These are phyloP conservation scores for Synchytrium microbalum DNA, from an alignment of 371 early-diverging fungal species.

Conservation along the genomic window DNA sequence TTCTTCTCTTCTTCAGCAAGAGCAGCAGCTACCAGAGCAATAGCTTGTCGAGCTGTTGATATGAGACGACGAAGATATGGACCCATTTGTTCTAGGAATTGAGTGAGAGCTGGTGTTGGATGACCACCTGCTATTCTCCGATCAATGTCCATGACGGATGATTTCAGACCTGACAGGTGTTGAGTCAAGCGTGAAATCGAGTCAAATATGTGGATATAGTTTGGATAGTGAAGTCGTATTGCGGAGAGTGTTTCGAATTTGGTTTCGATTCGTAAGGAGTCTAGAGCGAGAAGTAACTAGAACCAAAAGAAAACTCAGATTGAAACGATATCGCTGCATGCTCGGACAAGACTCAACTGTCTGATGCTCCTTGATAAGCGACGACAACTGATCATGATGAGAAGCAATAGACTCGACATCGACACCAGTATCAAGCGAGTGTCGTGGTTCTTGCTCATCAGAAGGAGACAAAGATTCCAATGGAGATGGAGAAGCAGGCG, in stretches of 20 bases:
- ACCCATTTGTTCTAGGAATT: slow-evolving; percentile 15
- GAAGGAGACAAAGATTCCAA: neutral
- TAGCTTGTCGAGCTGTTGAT: slow-evolving; percentile 10
- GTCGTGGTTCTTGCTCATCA: slow-evolving; percentile 1
- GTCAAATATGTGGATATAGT: slow-evolving; percentile 8
- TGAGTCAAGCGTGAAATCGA: slow-evolving; percentile 13
- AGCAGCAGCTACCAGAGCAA: slow-evolving; percentile 8
- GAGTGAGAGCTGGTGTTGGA: slow-evolving; percentile 8
- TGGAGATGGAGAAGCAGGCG: neutral
- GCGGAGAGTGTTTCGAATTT: slow-evolving; percentile 9
- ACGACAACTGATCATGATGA: slow-evolving; percentile 11
- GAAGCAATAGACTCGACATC: slow-evolving; percentile 6
- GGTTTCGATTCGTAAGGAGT: slow-evolving; percentile 7
- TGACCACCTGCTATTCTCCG: slow-evolving; percentile 8
- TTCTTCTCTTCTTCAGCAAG: slow-evolving; percentile 8
- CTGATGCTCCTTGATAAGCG: slow-evolving; percentile 6
- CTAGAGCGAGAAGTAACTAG: slow-evolving; percentile 10
- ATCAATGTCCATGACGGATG: slow-evolving; percentile 14
- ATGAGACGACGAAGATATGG: slow-evolving; percentile 12
- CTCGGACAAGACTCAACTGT: too few relatives aligned
- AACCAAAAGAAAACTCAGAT: too few relatives aligned
- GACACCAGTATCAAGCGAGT: neutral
- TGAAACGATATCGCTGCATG: too few relatives aligned
- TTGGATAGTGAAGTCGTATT: slow-evolving; percentile 10
- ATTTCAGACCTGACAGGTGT: slow-evolving; percentile 20